Base-by-base conservation (phyloP, 108 stramenopile species). In the Stephanodiscus minutulus region DNA sequence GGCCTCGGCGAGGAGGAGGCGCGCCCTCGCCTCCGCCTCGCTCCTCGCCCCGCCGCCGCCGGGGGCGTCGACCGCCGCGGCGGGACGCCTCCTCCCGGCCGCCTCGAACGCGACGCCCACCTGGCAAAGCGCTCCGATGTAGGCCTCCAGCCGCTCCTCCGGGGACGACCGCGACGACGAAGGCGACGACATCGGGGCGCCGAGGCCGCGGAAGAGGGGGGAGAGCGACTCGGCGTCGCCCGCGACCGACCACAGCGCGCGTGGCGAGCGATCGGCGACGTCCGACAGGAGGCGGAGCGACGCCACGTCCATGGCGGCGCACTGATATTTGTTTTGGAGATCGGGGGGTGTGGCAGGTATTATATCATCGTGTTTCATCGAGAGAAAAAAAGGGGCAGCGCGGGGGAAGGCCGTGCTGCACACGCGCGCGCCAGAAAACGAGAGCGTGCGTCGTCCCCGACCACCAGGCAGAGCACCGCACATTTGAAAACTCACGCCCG, bases 221-320 rank as follows among this genome's bases (percentile, higher is more conserved):
- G 70, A 44, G 29, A 50, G 72, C 62, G 43, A 28, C 43, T 37
- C 47, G 60, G 36, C 4, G 62, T 67, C 39, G 17, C 70, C 77
- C 7, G 8, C 43, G 15, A 83, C 60, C 9, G 59, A 21, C 47
- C 73, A 59, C 28, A 90, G 82, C 10, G 77, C 64, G 29, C 68
- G 21, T 0, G 89, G 89, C 58, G 87, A 79, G n/a, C 79, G 81
- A 13, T 88, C 86, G 11, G 89, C 85, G 46, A 91, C 68, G 64
- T 72, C 62, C 10, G 72, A 62, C n/a, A 88, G 59, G 15, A 90
- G 61, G 21, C 59, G 72, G 1, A 87, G 44, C 3, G 76, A 77
- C 41, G 61, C 18, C 9, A 68, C 7, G 47, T 84, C 74, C 58
- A 76, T 52, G 2, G 44, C 66, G 24, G 49, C 49, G 49, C 64